Base-by-base conservation (phyloP, 2,329 filamentous ascomycete genomes). In the Mariannaea elegans region DNA sequence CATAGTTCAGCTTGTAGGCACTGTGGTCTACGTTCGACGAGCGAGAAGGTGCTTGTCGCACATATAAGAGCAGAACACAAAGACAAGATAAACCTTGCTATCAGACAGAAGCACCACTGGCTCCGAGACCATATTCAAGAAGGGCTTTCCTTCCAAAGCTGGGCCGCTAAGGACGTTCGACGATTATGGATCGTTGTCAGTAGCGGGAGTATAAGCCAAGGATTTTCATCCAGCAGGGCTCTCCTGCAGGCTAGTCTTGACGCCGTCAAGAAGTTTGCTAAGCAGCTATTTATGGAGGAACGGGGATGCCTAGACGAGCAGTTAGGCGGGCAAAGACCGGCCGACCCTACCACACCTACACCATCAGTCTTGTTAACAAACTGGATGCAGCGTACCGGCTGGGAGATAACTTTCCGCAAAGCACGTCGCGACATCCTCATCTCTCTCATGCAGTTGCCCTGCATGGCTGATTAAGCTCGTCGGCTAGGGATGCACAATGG, bases 381-480 rank as follows among this genome's bases (percentile, higher is more conserved):
- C 19, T 52, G 49, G 49, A 52, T 52, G 49, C 36, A 24, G 7
- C 49, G 38, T 5, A 52, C 49, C 24, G 49, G 49, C 23, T 52
- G 49, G 49, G 23, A 52, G 10, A 24, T 36, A 36, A 47, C n/a
- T 7, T 2, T 9, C 12, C 7, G 8, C 13, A n/a, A 41, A 13
- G 48, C 46, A 16, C 19, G 21, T 21, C 27, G 48, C 24, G 24
- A 47, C 3, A 24, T 52, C 24, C 44, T 51, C 36, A 18, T 50
- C 7, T 39, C 38, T 13, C 31, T 57, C 8, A 18, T 38, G 16
- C 12, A 8, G 13, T n/a, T 31, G 31, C 52, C 52, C 14, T 34
- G 6, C 10, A 9, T 24, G 41, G 10, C 32, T 13, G 27, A 31
- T 19, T 12, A 31, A 29, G 18, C 39, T 16, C 24, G 23, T 31